Conservation (phyloP, 768 basidiomycete species). For the Hebeloma cylindrosporum region DNA sequence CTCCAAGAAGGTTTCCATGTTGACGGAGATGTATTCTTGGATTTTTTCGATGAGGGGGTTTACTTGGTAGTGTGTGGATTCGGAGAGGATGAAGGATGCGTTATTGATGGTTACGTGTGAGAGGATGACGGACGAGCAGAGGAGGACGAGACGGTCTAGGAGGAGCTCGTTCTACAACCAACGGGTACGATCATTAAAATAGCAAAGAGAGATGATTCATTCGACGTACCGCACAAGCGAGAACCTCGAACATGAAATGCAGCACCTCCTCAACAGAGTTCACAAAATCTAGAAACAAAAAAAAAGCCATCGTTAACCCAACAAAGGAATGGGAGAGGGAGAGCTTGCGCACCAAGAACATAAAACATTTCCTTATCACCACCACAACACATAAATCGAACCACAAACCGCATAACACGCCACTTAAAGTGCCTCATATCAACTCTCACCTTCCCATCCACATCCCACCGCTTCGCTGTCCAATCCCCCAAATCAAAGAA, state of each 20-base stretch:
- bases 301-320: slow-evolving; percentile 3
- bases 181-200: not conserved
- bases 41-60: slow-evolving; percentile 64
- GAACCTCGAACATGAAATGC: slow-evolving; percentile 84
- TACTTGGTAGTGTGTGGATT: slow-evolving; percentile 80
- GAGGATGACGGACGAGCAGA: slow-evolving; percentile 80
- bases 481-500: slow-evolving; percentile 86
- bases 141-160: slow-evolving; percentile 77
- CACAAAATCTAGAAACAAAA: slow-evolving; percentile 51
- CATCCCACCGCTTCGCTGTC: slow-evolving; percentile 63
- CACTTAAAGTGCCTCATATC: slow-evolving; percentile 72
- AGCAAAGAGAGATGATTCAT: not conserved
- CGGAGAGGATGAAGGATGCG: slow-evolving; percentile 74
- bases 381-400: slow-evolving; percentile 79
- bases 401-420: slow-evolving; percentile 72
- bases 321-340: not conserved
- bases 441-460: slow-evolving; percentile 54
- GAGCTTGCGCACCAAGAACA: slow-evolving; percentile 59
- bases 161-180: slow-evolving; percentile 75
- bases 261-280: slow-evolving; percentile 71
- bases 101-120: slow-evolving; percentile 70
- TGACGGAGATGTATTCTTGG: slow-evolving; percentile 76
- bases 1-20: slow-evolving; percentile 88
- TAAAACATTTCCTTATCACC: slow-evolving; percentile 67
- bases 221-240: slow-evolving; percentile 74